phyloP scores from a whole-genome alignment of 2,329 filamentous ascomycete genomes.

The Zymoseptoria pseudotritici region DNA sequence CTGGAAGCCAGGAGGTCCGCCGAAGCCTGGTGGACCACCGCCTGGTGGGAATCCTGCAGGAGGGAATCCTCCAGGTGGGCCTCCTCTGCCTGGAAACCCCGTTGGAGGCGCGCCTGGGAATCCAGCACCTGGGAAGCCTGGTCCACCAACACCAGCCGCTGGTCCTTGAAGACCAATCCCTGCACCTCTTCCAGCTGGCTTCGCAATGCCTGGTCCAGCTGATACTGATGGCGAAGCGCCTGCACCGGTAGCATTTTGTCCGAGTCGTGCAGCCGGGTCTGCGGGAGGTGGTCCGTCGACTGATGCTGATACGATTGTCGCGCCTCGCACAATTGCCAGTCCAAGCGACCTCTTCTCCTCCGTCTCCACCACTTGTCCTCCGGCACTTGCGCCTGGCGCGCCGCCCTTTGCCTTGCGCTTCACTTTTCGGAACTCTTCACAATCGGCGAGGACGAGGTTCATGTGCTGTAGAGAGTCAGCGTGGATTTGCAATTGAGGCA shows the following conservation, averaged over 20 bases:
- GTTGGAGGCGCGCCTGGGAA: constrained; percentile 32
- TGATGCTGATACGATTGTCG: constrained; percentile 87
- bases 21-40: constrained; percentile 22
- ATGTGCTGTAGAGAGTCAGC: constrained; percentile 62
- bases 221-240: constrained; percentile 56
- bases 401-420: constrained; percentile 70
- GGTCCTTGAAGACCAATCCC: constrained; percentile 75
- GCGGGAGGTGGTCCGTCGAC: constrained; percentile 93
- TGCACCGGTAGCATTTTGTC: constrained; percentile 63
- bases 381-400: constrained; percentile 53
- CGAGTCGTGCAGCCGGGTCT: constrained; percentile 83
- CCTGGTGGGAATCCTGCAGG: constrained; percentile 23
- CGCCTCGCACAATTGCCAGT: constrained; percentile 86
- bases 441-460: constrained; percentile 97
- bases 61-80: constrained; percentile 24
- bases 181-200: constrained; percentile 79
- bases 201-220: constrained; percentile 80
- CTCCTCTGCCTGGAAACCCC: constrained; percentile 30
- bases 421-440: constrained; percentile 90
- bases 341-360: constrained; percentile 98
- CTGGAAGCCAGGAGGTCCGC: constrained; percentile 57
- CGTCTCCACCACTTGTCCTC: constrained; percentile 58
- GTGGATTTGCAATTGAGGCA: background rate
- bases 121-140: constrained; percentile 53
- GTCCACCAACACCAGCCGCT: constrained; percentile 77